Evolutionary conservation across 768 basidiomycete species (phyloP).

Genomic region (Podaxis sp.): DNA sequence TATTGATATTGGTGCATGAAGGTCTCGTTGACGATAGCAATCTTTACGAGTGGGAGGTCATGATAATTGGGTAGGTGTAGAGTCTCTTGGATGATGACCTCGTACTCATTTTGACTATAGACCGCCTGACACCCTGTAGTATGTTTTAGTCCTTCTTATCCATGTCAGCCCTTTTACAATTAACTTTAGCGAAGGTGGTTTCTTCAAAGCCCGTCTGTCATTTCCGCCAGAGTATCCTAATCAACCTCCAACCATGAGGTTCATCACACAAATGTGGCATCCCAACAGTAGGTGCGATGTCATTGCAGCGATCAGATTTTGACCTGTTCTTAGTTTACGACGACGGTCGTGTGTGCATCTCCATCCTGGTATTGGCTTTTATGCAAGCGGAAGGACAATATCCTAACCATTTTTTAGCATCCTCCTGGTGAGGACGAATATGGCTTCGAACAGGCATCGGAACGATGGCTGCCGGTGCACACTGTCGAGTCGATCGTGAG

Average conservation of each 20-base stretch:
- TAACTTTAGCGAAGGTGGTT: conserved; percentile 83
- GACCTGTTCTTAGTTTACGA: conserved; percentile 69
- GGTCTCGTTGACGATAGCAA: conserved; percentile 95
- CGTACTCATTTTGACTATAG: conserved; percentile 36
- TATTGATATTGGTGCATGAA: conserved; percentile 25
- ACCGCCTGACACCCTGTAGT: conserved; percentile 93
- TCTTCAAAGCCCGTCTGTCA: conserved; percentile 86
- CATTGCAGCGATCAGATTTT: conserved; percentile 6
- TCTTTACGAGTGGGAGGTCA: conserved; percentile 94
- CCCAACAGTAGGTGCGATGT: conserved; percentile 76
- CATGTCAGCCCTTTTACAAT: conserved; percentile 12
- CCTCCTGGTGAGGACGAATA: conserved; percentile 96
- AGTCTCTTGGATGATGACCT: not conserved
- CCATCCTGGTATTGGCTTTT: conserved; percentile 68
- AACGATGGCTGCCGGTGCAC: conserved; percentile 98
- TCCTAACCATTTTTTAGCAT: conserved; percentile 52
- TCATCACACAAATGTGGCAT: conserved; percentile 95
- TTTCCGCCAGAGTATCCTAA: conserved; percentile 93
- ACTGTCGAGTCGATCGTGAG: conserved; percentile 93
- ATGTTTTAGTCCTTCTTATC: conserved; percentile 24
- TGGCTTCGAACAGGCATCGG: conserved; percentile 94
- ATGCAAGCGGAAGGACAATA: not conserved
- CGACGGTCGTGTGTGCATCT: conserved; percentile 93
- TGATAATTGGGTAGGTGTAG: conserved; percentile 81
- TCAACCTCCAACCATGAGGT: conserved; percentile 92